These are phyloP conservation scores for Botryotinia globosa DNA, from an alignment of 2,329 filamentous ascomycete species.

Conservation along the genomic window DNA sequence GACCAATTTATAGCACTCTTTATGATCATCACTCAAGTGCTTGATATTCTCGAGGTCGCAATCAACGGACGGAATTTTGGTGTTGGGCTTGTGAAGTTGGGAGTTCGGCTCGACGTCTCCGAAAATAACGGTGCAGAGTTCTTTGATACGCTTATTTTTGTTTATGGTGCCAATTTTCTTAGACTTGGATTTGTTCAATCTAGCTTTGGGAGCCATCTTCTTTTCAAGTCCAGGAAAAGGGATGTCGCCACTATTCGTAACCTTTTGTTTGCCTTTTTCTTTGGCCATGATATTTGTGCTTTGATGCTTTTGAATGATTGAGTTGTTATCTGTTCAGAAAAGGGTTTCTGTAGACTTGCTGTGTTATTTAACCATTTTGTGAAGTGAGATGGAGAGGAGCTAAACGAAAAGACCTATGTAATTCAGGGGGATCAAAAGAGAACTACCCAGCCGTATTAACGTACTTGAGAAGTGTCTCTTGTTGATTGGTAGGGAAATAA, in stretches of 20 bases:
- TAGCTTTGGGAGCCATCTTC: background rate
- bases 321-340: background rate
- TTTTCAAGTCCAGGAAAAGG: background rate
- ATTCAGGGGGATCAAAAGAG: background rate
- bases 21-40: background rate
- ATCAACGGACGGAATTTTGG: background rate
- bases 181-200: background rate
- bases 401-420: background rate
- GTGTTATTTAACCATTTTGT: background rate
- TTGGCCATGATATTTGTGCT: background rate
- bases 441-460: background rate
- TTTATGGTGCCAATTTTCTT: background rate
- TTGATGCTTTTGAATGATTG: background rate
- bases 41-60: background rate
- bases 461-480: fast-evolving
- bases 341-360: background rate
- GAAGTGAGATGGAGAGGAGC: background rate
- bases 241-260: background rate
- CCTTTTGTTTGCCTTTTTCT: background rate
- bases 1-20: background rate
- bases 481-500: background rate
- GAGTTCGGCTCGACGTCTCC: background rate
- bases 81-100: background rate
- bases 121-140: background rate
- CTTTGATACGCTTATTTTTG: background rate